Evolutionary conservation across 306 rosid genomes (phyloP).

Genomic region (Quercus bicolor): DNA sequence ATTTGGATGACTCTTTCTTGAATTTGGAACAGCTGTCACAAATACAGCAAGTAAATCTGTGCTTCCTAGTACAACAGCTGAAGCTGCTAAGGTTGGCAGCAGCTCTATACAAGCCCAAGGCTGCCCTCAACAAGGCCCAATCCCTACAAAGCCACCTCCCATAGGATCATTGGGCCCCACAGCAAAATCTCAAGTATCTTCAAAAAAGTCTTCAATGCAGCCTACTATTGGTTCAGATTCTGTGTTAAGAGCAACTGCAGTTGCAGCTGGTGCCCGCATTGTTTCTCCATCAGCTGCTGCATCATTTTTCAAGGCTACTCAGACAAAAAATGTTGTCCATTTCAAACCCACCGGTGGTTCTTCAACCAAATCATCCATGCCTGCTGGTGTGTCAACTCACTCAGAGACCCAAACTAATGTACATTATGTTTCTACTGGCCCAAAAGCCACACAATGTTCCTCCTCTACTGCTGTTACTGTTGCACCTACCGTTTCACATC

Average conservation of each 20-base stretch:
- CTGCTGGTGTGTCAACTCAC: slow-evolving; percentile 25
- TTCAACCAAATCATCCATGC: slow-evolving; percentile 32
- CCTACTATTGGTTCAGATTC: slow-evolving; percentile 31
- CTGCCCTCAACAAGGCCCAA: slow-evolving; percentile 39
- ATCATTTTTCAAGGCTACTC: slow-evolving; percentile 55
- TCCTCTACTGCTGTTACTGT: slow-evolving; percentile 18
- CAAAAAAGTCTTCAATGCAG: slow-evolving; percentile 42
- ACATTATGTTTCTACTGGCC: background rate
- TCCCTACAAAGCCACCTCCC: slow-evolving; percentile 18
- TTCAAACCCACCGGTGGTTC: slow-evolving; percentile 39
- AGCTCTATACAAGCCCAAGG: slow-evolving; percentile 31
- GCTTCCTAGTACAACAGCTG: slow-evolving; percentile 31
- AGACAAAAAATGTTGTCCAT: slow-evolving; percentile 44
- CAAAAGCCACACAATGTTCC: slow-evolving; percentile 15
- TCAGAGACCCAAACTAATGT: slow-evolving; percentile 24
- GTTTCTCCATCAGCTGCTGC: slow-evolving; percentile 52
- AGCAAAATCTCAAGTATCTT: slow-evolving; percentile 33
- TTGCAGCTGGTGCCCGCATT: slow-evolving; percentile 66
- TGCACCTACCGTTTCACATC: slow-evolving; percentile 8
- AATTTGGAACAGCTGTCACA: slow-evolving; percentile 37
- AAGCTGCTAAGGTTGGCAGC: slow-evolving; percentile 25
- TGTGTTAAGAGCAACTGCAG: slow-evolving; percentile 50
- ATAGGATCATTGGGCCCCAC: slow-evolving; percentile 29
- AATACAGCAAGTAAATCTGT: slow-evolving; percentile 31
- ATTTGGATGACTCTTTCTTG: slow-evolving; percentile 14